A percentile compares a stretch with the other conserved stretches of the same genome.
Conservation (phyloP, 1,284 basidiomycete genomes). For the Tylopilus sp. region DNA sequence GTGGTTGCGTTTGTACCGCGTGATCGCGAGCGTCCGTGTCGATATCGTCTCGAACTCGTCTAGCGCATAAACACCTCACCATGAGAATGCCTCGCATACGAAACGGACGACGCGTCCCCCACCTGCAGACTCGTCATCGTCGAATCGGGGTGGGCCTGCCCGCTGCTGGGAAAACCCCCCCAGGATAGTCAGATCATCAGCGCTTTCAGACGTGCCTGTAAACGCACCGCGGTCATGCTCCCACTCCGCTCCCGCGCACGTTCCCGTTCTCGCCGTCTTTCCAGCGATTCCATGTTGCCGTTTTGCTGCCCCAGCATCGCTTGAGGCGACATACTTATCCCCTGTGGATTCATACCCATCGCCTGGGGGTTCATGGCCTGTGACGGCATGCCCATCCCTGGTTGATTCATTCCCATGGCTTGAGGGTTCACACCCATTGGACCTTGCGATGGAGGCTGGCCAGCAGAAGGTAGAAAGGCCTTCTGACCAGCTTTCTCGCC, state of each 20-base stretch:
- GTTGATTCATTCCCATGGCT: conserved; percentile 28
- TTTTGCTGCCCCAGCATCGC: conserved; percentile 70
- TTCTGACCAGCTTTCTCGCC: conserved; percentile 70
- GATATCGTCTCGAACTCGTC: conserved; percentile 72
- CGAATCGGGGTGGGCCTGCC: conserved; percentile 44
- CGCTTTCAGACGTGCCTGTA: background rate
- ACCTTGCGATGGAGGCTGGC: conserved; percentile 30
- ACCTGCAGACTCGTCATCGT: conserved; percentile 73
- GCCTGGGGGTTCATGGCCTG: conserved; percentile 31
- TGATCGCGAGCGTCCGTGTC: conserved; percentile 63
- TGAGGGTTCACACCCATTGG: conserved; percentile 29
- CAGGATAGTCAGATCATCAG: conserved; percentile 1
- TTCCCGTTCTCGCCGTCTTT: conserved; percentile 53
- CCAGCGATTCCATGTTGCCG: conserved; percentile 62
- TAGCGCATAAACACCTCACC: conserved; percentile 18
- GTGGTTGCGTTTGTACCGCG: conserved; percentile 73
- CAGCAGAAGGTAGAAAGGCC: conserved; percentile 42
- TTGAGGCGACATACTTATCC: conserved; percentile 42
- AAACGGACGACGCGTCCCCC: conserved; percentile 13
- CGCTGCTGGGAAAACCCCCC: conserved; percentile 13
- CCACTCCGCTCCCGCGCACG: conserved; percentile 35
- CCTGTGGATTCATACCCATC: conserved; percentile 25
- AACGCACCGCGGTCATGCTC: conserved; percentile 19
- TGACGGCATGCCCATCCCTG: conserved; percentile 27
- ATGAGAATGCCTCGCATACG: background rate